Conservation (phyloP, 768 basidiomycete genomes). For the Amanita subjunquillea region DNA sequence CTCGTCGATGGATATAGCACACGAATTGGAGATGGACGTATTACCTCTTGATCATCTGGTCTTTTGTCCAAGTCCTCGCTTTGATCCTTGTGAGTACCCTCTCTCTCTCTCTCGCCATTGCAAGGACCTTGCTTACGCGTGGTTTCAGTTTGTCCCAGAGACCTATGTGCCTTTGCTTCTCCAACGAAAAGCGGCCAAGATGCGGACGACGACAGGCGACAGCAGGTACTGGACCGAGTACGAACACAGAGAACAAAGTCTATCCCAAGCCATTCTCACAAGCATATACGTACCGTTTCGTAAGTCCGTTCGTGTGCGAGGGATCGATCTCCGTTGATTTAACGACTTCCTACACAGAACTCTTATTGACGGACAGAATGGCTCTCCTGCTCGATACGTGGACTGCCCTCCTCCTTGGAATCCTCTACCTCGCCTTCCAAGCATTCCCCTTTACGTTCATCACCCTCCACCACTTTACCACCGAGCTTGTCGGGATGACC, state of each 20-base stretch:
- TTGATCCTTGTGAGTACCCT: slow-evolving; percentile 36
- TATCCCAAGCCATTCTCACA: slow-evolving; percentile 36
- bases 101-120: background rate
- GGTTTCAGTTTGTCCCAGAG: slow-evolving; percentile 55
- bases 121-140: background rate
- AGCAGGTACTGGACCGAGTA: slow-evolving; percentile 44
- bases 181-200: slow-evolving; percentile 45
- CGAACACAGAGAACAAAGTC: slow-evolving; percentile 36
- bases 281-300: slow-evolving; percentile 69
- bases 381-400: slow-evolving; percentile 62
- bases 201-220: slow-evolving; percentile 49
- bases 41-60: slow-evolving; percentile 62
- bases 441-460: slow-evolving; percentile 48
- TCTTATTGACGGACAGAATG: slow-evolving; percentile 65
- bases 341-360: slow-evolving; percentile 25
- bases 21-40: slow-evolving; percentile 72
- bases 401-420: slow-evolving; percentile 48
- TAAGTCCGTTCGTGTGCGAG: slow-evolving; percentile 19
- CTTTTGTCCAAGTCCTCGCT: slow-evolving; percentile 37
- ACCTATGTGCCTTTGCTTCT: slow-evolving; percentile 56
- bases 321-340: background rate
- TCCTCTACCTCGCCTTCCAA: slow-evolving; percentile 55
- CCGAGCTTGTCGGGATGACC: slow-evolving; percentile 41
- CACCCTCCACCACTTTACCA: slow-evolving; percentile 34
- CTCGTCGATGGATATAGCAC: slow-evolving; percentile 24